A percentile compares a stretch with the other conserved stretches of the same genome.
Conservation (phyloP, 2,329 filamentous ascomycete genomes). For the Trichoderma sp. region DNA sequence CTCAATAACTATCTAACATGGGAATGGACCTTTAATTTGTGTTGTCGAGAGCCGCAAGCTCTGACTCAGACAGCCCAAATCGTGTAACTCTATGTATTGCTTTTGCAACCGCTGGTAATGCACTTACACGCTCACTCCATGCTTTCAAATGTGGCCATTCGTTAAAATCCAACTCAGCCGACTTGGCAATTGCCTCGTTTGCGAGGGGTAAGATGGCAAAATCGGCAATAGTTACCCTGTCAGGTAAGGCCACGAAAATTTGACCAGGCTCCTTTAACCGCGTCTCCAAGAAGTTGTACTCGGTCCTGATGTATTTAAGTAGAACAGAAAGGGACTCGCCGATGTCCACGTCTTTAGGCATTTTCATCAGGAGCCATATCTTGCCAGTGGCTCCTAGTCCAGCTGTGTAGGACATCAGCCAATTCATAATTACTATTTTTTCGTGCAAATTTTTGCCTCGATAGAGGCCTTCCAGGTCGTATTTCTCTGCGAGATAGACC, state of each 20-base stretch:
- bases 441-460: background rate
- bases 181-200: background rate
- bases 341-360: background rate
- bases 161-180: background rate
- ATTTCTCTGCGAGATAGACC: background rate
- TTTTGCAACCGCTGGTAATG: background rate
- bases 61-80: background rate
- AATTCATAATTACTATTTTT: background rate
- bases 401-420: background rate
- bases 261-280: background rate
- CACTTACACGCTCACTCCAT: background rate
- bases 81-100: background rate
- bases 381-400: background rate
- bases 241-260: background rate
- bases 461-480: background rate
- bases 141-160: background rate
- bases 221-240: background rate
- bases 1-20: background rate
- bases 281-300: background rate
- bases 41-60: background rate
- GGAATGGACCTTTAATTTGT: background rate
- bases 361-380: background rate
- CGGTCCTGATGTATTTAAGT: background rate
- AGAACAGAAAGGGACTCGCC: background rate
- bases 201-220: background rate